A percentile compares a stretch with the other conserved stretches of the same genome.
Conservation (phyloP, 2,329 filamentous ascomycete genomes). For the Trichoderma sp. region DNA sequence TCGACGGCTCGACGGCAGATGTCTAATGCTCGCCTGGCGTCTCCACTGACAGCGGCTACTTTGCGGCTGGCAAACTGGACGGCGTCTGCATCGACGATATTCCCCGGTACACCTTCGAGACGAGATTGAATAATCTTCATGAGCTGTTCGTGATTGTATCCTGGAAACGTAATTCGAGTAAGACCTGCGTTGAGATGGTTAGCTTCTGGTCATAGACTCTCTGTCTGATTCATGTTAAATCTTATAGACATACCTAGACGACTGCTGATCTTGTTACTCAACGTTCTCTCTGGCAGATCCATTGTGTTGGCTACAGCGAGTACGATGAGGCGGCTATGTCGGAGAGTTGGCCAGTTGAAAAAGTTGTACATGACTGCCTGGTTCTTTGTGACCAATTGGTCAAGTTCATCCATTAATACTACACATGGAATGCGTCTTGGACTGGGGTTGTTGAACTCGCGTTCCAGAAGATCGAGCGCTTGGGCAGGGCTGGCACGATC, state of each 20-base stretch:
- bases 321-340: constrained; percentile 90
- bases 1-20: constrained; percentile 95
- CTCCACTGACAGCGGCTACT: constrained; percentile 92
- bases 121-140: constrained; percentile 98
- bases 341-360: constrained; percentile 95
- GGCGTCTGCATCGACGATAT: constrained; percentile 88
- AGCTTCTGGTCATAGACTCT: background rate
- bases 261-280: constrained; percentile 98
- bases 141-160: constrained; percentile 94
- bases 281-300: constrained; percentile 91
- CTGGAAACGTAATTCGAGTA: constrained; percentile 93
- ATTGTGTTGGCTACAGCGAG: constrained; percentile 98
- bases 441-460: constrained; percentile 88
- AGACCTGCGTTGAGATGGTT: constrained; percentile 48
- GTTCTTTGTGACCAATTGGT: constrained; percentile 95
- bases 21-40: constrained; percentile 86
- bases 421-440: constrained; percentile 91
- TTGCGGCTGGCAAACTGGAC: constrained; percentile 96
- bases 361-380: constrained; percentile 99
- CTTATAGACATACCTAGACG: constrained; percentile 54
- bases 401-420: constrained; percentile 96
- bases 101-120: constrained; percentile 79
- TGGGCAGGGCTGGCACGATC: constrained; percentile 90
- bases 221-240: background rate
- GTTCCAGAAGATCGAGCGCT: constrained; percentile 83